These are phyloP conservation scores for Chlamydomonas schloesseri DNA, from an alignment of 139 green algal species.

Conservation along the genomic window DNA sequence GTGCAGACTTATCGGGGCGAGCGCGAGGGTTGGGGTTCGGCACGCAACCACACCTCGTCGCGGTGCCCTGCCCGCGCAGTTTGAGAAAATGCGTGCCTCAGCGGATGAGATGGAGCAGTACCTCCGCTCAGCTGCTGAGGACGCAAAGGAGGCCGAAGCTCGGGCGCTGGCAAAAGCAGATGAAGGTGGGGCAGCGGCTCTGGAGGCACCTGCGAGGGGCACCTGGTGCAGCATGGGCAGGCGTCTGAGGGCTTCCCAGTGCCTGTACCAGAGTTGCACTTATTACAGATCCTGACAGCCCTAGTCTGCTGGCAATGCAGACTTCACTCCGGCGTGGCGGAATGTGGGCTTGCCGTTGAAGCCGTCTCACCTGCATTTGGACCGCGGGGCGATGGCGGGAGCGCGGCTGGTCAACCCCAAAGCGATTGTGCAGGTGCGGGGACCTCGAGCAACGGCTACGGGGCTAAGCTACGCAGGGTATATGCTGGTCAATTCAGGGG, in stretches of 20 bases:
- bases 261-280: too few species aligned
- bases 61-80: conserved; percentile 46
- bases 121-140: conserved; percentile 31
- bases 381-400: conserved; percentile 41
- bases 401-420: conserved; percentile 67
- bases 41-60: too few species aligned
- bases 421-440: conserved; percentile 39
- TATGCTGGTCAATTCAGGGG: too few species aligned
- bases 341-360: conserved; percentile 71
- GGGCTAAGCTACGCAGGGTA: too few species aligned
- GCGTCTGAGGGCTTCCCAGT: too few species aligned
- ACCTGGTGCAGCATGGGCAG: too few species aligned
- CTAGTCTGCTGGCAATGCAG: conserved; percentile 37
- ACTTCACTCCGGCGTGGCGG: conserved; percentile 75
- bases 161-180: conserved; percentile 54
- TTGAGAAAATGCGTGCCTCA: conserved; percentile 40
- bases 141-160: conserved; percentile 56
- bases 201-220: too few species aligned
- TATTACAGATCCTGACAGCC: too few species aligned
- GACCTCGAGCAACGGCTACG: background rate
- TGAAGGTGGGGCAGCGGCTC: conserved; percentile 37
- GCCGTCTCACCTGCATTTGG: conserved; percentile 66
- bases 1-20: too few species aligned
- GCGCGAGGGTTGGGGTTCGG: too few species aligned
- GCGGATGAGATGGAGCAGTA: conserved; percentile 60